These are phyloP conservation scores for Phaeosphaeriaceae sp. DNA, from an alignment of 2,329 filamentous ascomycete genomes.

Conservation along the genomic window DNA sequence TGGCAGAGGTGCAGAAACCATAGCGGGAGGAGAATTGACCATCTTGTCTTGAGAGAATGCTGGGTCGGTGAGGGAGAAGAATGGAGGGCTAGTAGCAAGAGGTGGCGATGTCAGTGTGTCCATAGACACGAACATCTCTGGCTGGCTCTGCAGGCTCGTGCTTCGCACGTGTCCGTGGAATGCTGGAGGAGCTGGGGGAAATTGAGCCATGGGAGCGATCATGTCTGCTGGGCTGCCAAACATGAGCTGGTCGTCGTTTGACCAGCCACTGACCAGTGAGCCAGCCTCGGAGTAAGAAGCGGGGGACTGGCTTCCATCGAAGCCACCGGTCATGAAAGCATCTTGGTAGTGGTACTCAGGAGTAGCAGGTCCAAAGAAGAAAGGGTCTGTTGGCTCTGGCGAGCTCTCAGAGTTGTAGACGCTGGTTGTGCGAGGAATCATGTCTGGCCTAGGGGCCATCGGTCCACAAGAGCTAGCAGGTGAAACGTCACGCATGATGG, in stretches of 20 bases:
- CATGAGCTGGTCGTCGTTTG: conserved; percentile 43
- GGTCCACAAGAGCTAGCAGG: conserved; percentile 41
- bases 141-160: conserved; percentile 41
- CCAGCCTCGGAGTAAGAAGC: conserved; percentile 39
- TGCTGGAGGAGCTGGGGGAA: conserved; percentile 25
- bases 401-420: conserved; percentile 44
- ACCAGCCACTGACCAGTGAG: conserved; percentile 38
- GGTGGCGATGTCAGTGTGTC: conserved; percentile 33
- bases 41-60: conserved; percentile 32
- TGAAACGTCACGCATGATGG: conserved; percentile 44
- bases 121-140: conserved; percentile 39
- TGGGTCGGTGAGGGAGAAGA: conserved; percentile 32
- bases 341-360: conserved; percentile 47
- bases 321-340: conserved; percentile 35
- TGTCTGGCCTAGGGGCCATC: conserved; percentile 37
- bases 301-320: conserved; percentile 44
- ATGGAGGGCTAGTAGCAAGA: conserved; percentile 28
- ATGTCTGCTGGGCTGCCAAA: conserved; percentile 36
- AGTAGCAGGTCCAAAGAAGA: conserved; percentile 45
- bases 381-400: conserved; percentile 45
- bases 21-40: conserved; percentile 31
- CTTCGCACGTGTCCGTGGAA: conserved; percentile 36
- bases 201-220: conserved; percentile 37
- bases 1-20: conserved; percentile 39
- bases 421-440: conserved; percentile 41